Evolutionary conservation across 2,329 filamentous ascomycete species (phyloP).

Genomic region (Colletotrichum zoysiae): DNA sequence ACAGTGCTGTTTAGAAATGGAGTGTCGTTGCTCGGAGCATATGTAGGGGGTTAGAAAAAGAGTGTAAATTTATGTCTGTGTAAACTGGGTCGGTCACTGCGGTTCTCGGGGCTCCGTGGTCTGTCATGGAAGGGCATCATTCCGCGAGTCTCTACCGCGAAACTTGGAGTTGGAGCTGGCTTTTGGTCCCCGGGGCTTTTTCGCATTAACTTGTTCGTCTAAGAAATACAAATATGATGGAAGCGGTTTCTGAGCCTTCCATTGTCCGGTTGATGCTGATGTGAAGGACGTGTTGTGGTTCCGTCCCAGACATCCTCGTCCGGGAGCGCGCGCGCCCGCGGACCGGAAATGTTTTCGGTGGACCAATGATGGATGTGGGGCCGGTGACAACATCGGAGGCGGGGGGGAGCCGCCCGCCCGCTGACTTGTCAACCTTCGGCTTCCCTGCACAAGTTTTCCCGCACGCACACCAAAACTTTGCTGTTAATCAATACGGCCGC

Average conservation of each 20-base stretch:
- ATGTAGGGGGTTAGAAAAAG: background rate
- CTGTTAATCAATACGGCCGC: background rate
- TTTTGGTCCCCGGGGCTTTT: constrained; percentile 25
- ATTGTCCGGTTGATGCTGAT: background rate
- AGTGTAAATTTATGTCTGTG: constrained; percentile 25
- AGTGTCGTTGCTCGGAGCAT: no score
- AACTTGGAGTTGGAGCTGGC: constrained; percentile 32
- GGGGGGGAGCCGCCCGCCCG: no score
- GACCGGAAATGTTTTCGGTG: background rate
- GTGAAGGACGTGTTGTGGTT: background rate
- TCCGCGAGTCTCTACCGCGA: constrained; percentile 20
- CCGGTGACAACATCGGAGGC: background rate
- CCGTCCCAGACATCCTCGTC: background rate
- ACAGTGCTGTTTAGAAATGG: constrained; percentile 83
- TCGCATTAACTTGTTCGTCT: constrained; percentile 33
- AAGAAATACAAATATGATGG: constrained; percentile 18
- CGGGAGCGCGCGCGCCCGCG: background rate
- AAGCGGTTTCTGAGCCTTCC: background rate
- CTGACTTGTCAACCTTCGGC: background rate
- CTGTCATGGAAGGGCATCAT: constrained; percentile 22
- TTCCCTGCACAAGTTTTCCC: background rate
- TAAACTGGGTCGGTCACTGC: constrained; percentile 24
- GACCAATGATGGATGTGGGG: constrained; percentile 3
- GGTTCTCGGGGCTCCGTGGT: constrained; percentile 17
- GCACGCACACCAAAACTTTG: background rate